A percentile compares a stretch with the other conserved stretches of the same genome.
Conservation (phyloP, 805 yeast species). For the Teunomyces barrocoloradensis region DNA sequence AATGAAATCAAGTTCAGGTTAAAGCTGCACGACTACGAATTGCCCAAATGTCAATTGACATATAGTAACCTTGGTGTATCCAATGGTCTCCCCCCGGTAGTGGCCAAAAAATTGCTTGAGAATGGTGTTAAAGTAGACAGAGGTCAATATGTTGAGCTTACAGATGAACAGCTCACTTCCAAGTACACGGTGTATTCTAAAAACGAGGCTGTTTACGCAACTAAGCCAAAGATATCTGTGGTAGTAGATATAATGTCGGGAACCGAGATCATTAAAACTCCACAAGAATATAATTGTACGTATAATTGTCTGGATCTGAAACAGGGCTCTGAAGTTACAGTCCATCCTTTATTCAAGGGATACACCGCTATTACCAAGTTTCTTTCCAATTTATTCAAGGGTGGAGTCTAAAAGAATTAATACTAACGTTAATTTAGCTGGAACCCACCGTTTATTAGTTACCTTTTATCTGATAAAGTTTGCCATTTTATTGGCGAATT, state of each 20-base stretch:
- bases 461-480: neutral
- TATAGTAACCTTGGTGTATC: constrained; percentile 39
- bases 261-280: constrained; percentile 15
- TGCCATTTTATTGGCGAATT: neutral
- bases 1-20: constrained; percentile 18
- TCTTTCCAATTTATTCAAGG: neutral
- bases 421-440: constrained; percentile 1
- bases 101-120: constrained; percentile 44
- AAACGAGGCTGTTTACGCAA: constrained; percentile 14
- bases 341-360: neutral
- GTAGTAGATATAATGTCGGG: constrained; percentile 14
- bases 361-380: neutral
- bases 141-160: constrained; percentile 51
- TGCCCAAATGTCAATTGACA: constrained; percentile 30
- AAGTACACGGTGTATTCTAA: constrained; percentile 37
- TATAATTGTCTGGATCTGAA: constrained; percentile 15
- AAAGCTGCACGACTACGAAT: constrained; percentile 15
- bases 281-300: constrained; percentile 36
- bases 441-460: neutral
- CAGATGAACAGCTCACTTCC: constrained; percentile 42
- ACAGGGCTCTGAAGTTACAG: neutral
- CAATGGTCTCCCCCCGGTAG: constrained; percentile 43
- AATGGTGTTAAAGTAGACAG: constrained; percentile 45
- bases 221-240: constrained; percentile 20
- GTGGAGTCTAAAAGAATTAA: neutral